Evolutionary conservation across 2,329 filamentous ascomycete species (phyloP), one percentile per base, ranked within the genome.

Genomic region (Penicillium sp.): DNA sequence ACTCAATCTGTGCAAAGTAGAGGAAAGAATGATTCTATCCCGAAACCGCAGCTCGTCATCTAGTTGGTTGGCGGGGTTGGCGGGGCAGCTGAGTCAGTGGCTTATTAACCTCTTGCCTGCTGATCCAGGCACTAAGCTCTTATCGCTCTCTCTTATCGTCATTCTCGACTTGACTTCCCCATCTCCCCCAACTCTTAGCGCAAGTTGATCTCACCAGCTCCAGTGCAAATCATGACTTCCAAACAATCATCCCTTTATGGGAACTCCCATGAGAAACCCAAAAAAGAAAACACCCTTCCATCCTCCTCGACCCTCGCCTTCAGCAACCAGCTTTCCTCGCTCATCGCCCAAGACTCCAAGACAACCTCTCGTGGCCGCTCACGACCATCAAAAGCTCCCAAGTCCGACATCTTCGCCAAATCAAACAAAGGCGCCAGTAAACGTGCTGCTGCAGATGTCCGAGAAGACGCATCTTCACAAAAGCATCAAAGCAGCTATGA

Each of bases 321-420:
- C 69, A 80, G 84, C n/a, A 85, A 86, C 8, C 85, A 92, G 49
- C 78, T 96, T 46, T 83, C 84, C 52, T 85, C 82, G 30, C 79
- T 95, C 38, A 86, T 95, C 66, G 72, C 82, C 37, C 71, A 69
- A 44, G 56, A 69, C 44, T 47, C 64, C 8, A 51, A 63, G 4
- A 68, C 73, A 22, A 62, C 73, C 15, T 48, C 41, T 61, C 69
- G 42, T 51, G 64, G 59, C 26, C 68, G 67, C 23, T 40, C 62
- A 2, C 65, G 66, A 27, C 62, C 67, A n/a, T 64, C 67, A n/a
- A 64, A 61, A 42, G 41, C 47, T 23, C 64, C 77, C 4, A 87
- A 85, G 62, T 70, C 79, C 23, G 77, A 82, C 59, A 78, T 89
- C 45, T 88, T 89, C 67, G 72, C 72, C 28, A 69, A 71, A 4